Evolutionary conservation across 2,329 filamentous ascomycete species (phyloP), one percentile per base, ranked within the genome.

Genomic region (Diaporthe vexans): DNA sequence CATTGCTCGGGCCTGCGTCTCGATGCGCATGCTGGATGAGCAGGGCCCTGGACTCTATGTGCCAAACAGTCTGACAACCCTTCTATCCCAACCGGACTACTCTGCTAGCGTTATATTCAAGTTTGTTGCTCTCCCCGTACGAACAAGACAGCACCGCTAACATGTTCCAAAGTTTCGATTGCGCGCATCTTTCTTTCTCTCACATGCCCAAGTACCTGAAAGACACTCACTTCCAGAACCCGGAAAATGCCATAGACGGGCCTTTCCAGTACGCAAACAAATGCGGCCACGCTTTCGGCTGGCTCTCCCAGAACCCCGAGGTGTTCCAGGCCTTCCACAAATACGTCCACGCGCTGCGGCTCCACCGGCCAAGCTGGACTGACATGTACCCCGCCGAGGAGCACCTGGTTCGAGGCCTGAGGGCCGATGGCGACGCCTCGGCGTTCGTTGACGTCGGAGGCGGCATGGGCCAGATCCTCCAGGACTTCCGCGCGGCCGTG

Each of bases 11-110:
- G 19, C 26, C 9, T 67, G 61, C 29, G 43, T 67, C 24, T 67
- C 43, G 10, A 67, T 67, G 61, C 43, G 43, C 9, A 48, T 67
- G 37, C 33, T 67, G 4, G 61, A 67, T n/a, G 40, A 67, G 46
- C 35, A 67, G 10, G 61, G 43, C 1, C 61, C 43, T 2, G 61
- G 29, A 10, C 37, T 26, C 17, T 67, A 67, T 7, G 21, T 67
- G 19, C 43, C 43, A 2, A 67, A 67, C 13, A 33, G 19, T 29
- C n/a, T 67, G 11, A 67, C 19, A n/a, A n/a, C 19, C 19, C 61
- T 46, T 26, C 9, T 67, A 24, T 7, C 21, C 13, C 61, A 24
- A 17, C 43, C 43, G 11, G 61, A 46, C 13, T 24, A 35, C 21
- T 10, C 26, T 21, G 33, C 26, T n/a, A 43, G 61, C 11, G 51